Conservation (phyloP, 2,329 filamentous ascomycete species). For the Knufia petricola region DNA sequence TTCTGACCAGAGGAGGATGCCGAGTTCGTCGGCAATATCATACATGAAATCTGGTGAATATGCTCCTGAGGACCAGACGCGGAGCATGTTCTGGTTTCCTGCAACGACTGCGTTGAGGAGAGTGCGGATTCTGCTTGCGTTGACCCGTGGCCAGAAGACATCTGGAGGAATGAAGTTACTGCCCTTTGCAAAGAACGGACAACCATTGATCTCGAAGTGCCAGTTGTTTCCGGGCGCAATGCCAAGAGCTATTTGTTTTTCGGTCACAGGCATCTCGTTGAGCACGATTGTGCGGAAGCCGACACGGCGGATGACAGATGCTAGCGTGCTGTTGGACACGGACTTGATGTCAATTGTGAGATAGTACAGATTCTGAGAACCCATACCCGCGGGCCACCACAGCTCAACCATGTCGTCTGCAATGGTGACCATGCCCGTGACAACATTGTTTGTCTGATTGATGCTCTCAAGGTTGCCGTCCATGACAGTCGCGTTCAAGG, state of each 20-base stretch:
- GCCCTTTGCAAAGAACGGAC: slow-evolving; percentile 55
- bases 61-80: slow-evolving; percentile 52
- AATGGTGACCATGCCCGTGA: slow-evolving; percentile 41
- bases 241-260: slow-evolving; percentile 44
- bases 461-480: slow-evolving; percentile 33
- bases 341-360: slow-evolving; percentile 41
- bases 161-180: slow-evolving; percentile 56
- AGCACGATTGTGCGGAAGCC: slow-evolving; percentile 55
- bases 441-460: slow-evolving; percentile 29
- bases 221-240: slow-evolving; percentile 50
- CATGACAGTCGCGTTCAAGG: slow-evolving; percentile 4
- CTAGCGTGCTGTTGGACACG: slow-evolving; percentile 29
- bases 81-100: slow-evolving; percentile 56
- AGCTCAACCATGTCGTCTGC: slow-evolving; percentile 39
- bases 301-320: slow-evolving; percentile 43
- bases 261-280: slow-evolving; percentile 46
- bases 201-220: slow-evolving; percentile 58
- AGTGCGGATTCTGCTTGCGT: slow-evolving; percentile 40
- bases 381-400: slow-evolving; percentile 54
- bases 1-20: slow-evolving; percentile 53
- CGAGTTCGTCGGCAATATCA: slow-evolving; percentile 52
- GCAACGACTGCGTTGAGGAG: slow-evolving; percentile 47
- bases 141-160: slow-evolving; percentile 54
- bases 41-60: slow-evolving; percentile 55
- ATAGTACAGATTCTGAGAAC: slow-evolving; percentile 49